Conservation (phyloP, 352 stramenopile genomes). For the Phytopythium litorale region DNA sequence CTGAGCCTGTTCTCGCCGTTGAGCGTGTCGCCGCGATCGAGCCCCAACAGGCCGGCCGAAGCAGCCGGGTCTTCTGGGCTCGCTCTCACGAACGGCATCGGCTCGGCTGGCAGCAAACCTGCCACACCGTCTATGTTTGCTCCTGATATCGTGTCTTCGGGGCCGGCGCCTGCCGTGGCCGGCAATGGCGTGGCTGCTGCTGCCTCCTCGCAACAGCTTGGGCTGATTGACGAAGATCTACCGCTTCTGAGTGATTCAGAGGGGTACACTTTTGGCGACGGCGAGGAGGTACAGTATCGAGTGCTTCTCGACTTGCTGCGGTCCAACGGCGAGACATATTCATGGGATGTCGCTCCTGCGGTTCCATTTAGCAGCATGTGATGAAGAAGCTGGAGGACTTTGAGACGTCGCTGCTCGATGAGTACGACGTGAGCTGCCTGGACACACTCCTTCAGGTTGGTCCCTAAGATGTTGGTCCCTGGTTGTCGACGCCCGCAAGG, state of each 20-base stretch:
- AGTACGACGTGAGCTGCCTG: constrained; percentile 83
- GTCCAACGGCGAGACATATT: constrained; percentile 22
- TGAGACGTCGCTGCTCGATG: constrained; percentile 80
- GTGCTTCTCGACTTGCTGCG: constrained; percentile 14
- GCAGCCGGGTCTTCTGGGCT: constrained; percentile 3
- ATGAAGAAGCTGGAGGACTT: constrained; percentile 89
- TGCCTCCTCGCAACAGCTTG: constrained; percentile 30
- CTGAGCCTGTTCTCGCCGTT: constrained; percentile 76
- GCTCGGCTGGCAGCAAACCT: neutral
- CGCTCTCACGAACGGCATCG: constrained; percentile 27
- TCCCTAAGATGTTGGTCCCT: neutral
- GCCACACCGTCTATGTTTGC: neutral
- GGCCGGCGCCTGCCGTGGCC: constrained; percentile 5
- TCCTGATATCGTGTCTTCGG: neutral
- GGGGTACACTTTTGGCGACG: constrained; percentile 67
- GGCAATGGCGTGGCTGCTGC: constrained; percentile 9
- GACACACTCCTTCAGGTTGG: constrained; percentile 75
- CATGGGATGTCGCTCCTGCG: constrained; percentile 16
- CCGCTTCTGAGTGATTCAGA: constrained; percentile 64
- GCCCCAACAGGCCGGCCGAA: constrained; percentile 1
- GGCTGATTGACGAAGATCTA: constrained; percentile 76
- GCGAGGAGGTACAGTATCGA: constrained; percentile 64
- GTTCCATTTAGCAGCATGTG: constrained; percentile 60
- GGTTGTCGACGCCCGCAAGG: neutral
- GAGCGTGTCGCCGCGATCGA: constrained; percentile 12